Percentiles rank a stretch among this genome's conserved stretches.
Evolutionary conservation across 371 early-diverging fungal genomes (phyloP).

Genomic region (Dichotomocladium elegans): DNA sequence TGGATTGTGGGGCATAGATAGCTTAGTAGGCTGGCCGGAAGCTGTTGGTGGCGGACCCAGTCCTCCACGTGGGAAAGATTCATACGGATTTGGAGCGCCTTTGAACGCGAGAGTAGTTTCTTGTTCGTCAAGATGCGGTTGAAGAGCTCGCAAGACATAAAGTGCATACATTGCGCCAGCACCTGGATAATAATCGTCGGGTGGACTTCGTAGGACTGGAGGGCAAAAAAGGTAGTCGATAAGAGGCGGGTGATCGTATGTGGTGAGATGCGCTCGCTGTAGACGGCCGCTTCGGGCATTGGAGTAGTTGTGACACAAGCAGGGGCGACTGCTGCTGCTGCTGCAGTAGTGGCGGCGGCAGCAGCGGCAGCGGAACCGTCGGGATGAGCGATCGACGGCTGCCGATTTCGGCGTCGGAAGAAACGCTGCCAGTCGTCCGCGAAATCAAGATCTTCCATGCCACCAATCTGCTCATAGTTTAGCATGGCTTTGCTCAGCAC

Average conservation of each 20-base stretch:
- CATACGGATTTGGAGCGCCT: conserved; percentile 81
- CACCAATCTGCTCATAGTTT: conserved; percentile 65
- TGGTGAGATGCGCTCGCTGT: conserved; percentile 37
- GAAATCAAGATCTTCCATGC: conserved; percentile 60
- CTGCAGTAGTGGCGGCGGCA: conserved; percentile 7
- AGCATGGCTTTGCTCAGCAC: conserved; percentile 64
- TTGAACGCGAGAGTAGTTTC: conserved; percentile 72
- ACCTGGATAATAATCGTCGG: conserved; percentile 50
- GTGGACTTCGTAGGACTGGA: conserved; percentile 64
- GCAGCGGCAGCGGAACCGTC: conserved; percentile 10
- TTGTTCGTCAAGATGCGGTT: conserved; percentile 78
- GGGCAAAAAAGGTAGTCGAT: conserved; percentile 54
- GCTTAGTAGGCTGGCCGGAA: conserved; percentile 40
- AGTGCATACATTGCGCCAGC: conserved; percentile 72
- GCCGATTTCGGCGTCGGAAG: conserved; percentile 22
- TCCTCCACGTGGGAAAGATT: conserved; percentile 82
- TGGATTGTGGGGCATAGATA: conserved; percentile 68
- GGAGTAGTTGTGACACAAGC: no score
- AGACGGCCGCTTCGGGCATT: background rate
- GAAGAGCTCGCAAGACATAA: conserved; percentile 73
- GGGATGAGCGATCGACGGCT: conserved; percentile 4
- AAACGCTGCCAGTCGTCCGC: conserved; percentile 52
- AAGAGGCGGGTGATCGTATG: conserved; percentile 59
- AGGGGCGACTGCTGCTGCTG: background rate
- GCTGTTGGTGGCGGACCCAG: conserved; percentile 69